These are phyloP conservation scores for Cucurbita argyrosperma DNA, from an alignment of 306 rosid species.

Conservation along the genomic window DNA sequence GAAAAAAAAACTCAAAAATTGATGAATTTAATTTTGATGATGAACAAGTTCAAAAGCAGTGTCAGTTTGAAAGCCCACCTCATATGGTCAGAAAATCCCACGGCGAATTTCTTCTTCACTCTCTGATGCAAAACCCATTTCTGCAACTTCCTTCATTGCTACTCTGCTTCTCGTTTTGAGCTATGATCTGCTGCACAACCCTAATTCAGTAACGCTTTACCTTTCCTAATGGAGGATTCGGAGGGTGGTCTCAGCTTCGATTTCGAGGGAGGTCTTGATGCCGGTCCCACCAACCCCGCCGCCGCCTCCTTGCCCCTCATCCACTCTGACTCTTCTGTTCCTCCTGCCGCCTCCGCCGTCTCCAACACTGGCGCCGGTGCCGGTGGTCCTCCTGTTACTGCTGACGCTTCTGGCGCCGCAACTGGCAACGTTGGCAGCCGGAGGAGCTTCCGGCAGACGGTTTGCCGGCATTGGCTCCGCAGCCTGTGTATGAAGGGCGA, in stretches of 20 bases:
- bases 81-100: not conserved
- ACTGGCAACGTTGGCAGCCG: constrained; percentile 28
- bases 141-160: not conserved
- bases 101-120: not conserved
- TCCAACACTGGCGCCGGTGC: constrained; percentile 7
- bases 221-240: constrained; percentile 64
- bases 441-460: constrained; percentile 93
- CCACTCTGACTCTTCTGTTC: constrained; percentile 30
- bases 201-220: not conserved
- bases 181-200: constrained; percentile 3
- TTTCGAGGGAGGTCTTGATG: constrained; percentile 94
- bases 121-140: not conserved
- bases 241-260: constrained; percentile 96
- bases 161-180: not conserved
- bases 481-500: constrained; percentile 96
- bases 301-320: constrained; percentile 27
- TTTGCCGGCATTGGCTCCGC: constrained; percentile 95
- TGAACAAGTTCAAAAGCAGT: not conserved
- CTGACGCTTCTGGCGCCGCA: not conserved
- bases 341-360: constrained; percentile 2
- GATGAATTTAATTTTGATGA: not conserved
- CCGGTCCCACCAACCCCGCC: constrained; percentile 25
- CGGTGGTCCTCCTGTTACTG: not conserved
- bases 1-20: no score
- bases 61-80: not conserved